Base-by-base conservation (phyloP, 306 rosid species). In the Malus domestica region DNA sequence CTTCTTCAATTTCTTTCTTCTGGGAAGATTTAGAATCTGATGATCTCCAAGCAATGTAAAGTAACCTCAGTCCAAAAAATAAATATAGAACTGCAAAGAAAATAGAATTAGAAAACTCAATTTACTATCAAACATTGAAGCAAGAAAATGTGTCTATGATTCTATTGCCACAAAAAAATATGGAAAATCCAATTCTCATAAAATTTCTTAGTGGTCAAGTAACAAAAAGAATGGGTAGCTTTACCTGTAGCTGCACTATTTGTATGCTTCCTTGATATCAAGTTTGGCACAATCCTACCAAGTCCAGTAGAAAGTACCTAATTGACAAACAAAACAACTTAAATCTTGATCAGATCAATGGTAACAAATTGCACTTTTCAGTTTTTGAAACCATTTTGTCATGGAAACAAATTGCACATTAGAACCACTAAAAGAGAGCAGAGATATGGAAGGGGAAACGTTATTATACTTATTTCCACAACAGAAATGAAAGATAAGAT, bases 1-100 rank as follows among this genome's bases (percentile, higher is more conserved):
- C 99, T 82, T 95, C 99, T 87, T 95, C 99, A 82, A 95, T 92
- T 89, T 95, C 99, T 75, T 95, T 95, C 87, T 95, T 95, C 87
- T 91, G 96, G 57, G 99, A 95, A 60, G 91, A 59, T 89, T 92
- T 95, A 70, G 99, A 70, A 74, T 95, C 99, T 70, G 97, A 88
- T 84, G 97, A 88, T 85, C 93, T 95, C 98, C 99, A 95, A 42
- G 99, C 99, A 84, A 95, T 92, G 84, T 95, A 95, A 79, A 95
- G 91, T 77, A 95, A 68, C 65, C 99, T 87, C 85, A 90, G 80
- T 63, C 99, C 99, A 77, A 95, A 95, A 87, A 95, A 92, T 29
- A 86, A 86, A 81, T 95, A 95, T 44, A 95, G 96, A 80, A 95
- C 99, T 95, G 99, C 87, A 18, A 52, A 67, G 46, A 6, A 68